Evolutionary conservation across 2,329 filamentous ascomycete genomes (phyloP).

Genomic region (Phoma sp.): DNA sequence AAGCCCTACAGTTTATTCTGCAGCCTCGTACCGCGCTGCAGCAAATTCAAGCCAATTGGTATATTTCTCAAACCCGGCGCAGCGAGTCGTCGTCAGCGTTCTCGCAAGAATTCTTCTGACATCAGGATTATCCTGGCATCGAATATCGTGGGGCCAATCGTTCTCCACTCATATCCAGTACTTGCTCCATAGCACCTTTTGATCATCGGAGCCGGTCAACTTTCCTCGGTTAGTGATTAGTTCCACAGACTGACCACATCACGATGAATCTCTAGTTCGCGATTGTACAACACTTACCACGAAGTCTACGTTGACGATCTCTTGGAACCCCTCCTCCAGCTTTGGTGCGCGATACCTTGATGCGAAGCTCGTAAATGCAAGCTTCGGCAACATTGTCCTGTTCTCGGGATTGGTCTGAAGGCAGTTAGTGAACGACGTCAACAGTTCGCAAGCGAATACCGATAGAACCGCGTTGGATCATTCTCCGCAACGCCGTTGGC

Average conservation of each 20-base stretch:
- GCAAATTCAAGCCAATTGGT: conserved; percentile 14
- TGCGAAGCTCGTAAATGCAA: conserved; percentile 81
- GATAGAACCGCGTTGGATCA: conserved; percentile 9
- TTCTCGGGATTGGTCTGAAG: conserved; percentile 80
- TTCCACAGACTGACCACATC: background rate
- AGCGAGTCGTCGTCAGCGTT: conserved; percentile 26
- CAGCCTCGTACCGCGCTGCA: conserved; percentile 8
- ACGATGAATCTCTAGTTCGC: conserved; percentile 2
- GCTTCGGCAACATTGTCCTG: conserved; percentile 73
- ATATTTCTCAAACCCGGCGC: background rate
- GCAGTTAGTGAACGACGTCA: conserved; percentile 26
- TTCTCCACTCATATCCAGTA: conserved; percentile 71
- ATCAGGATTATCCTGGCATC: conserved; percentile 16
- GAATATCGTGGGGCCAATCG: conserved; percentile 3
- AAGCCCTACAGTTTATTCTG: background rate
- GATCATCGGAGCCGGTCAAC: conserved; percentile 73
- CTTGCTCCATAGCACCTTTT: conserved; percentile 74
- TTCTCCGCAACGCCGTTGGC: conserved; percentile 17
- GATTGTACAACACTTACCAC: conserved; percentile 53
- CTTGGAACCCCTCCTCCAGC: conserved; percentile 80
- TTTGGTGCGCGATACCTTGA: conserved; percentile 77
- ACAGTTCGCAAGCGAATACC: conserved; percentile 10
- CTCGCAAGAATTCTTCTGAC: conserved; percentile 7
- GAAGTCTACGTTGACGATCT: conserved; percentile 80
- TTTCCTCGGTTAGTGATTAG: conserved; percentile 38